A percentile compares a stretch with the other conserved stretches of the same genome.
Conservation (phyloP, 768 basidiomycete species). For the Leccinum subtestaceum region DNA sequence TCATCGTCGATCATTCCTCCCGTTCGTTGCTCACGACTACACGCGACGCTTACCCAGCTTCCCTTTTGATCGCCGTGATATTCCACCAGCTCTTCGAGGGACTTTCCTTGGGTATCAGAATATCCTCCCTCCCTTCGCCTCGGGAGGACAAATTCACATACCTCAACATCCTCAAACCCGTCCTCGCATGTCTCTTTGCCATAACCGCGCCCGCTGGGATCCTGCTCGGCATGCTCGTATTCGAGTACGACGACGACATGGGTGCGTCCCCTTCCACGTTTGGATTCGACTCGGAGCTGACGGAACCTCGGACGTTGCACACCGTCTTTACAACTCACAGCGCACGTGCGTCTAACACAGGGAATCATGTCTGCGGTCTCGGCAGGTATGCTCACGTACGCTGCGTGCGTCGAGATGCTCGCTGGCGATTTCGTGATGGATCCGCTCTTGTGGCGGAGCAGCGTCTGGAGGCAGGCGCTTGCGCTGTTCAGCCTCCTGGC, state of each 20-base stretch:
- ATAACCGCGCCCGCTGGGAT: conserved; percentile 75
- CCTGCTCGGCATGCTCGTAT: conserved; percentile 50
- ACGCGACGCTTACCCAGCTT: conserved; percentile 40
- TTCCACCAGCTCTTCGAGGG: conserved; percentile 89
- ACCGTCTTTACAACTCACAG: conserved; percentile 20
- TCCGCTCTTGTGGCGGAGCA: conserved; percentile 42
- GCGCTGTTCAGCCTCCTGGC: conserved; percentile 59
- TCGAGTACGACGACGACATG: conserved; percentile 33
- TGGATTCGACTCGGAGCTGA: background rate
- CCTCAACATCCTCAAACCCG: conserved; percentile 43
- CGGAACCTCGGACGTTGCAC: background rate
- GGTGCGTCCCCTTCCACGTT: conserved; percentile 17
- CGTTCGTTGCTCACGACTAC: background rate
- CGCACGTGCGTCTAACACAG: conserved; percentile 54
- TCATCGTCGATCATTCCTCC: conserved; percentile 11
- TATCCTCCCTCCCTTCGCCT: conserved; percentile 58
- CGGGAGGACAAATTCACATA: conserved; percentile 20
- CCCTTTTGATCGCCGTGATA: conserved; percentile 48
- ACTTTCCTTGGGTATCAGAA: conserved; percentile 77
- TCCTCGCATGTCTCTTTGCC: conserved; percentile 62
- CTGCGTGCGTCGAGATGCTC: conserved; percentile 82
- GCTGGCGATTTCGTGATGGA: conserved; percentile 84
- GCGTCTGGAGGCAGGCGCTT: conserved; percentile 41
- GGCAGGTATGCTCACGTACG: conserved; percentile 82
- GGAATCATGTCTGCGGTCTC: conserved; percentile 81